phyloP scores from a whole-genome alignment of 2,329 filamentous ascomycete genomes.

The Aureobasidium sp. region DNA sequence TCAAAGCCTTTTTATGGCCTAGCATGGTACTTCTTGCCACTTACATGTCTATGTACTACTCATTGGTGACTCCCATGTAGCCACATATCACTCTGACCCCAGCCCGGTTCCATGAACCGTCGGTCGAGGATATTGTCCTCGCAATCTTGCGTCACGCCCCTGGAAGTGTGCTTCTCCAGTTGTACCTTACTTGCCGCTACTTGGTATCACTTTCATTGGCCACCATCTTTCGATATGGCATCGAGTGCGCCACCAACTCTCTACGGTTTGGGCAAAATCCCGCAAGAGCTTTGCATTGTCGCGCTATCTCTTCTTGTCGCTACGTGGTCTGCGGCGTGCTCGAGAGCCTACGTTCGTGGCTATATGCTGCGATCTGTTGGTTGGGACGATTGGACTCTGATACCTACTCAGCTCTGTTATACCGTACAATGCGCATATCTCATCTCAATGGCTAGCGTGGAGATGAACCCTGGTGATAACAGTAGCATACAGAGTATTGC shows the following conservation, averaged over 20 bases:
- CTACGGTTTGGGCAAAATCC: neutral
- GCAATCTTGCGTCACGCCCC: neutral
- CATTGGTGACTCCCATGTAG: neutral
- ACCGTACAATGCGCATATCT: neutral
- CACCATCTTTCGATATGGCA: neutral
- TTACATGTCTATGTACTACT: neutral
- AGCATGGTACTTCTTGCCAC: neutral
- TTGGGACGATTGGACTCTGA: neutral
- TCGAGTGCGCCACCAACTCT: neutral
- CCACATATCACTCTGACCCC: neutral
- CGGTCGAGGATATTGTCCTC: neutral
- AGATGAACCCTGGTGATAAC: neutral
- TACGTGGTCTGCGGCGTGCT: neutral
- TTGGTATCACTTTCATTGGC: neutral
- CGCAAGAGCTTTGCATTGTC: neutral
- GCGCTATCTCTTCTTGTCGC: conserved; percentile 2
- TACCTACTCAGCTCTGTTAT: neutral
- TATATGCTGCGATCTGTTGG: conserved; percentile 2
- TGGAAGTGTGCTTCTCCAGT: neutral
- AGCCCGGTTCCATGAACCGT: neutral
- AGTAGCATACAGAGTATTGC: neutral
- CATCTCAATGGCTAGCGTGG: neutral
- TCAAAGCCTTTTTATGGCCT: neutral
- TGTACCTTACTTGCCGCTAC: neutral
- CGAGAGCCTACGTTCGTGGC: conserved; percentile 14